These are phyloP conservation scores for Artemisia argyi DNA, from an alignment of 129 eudicot genomes.

Conservation along the genomic window DNA sequence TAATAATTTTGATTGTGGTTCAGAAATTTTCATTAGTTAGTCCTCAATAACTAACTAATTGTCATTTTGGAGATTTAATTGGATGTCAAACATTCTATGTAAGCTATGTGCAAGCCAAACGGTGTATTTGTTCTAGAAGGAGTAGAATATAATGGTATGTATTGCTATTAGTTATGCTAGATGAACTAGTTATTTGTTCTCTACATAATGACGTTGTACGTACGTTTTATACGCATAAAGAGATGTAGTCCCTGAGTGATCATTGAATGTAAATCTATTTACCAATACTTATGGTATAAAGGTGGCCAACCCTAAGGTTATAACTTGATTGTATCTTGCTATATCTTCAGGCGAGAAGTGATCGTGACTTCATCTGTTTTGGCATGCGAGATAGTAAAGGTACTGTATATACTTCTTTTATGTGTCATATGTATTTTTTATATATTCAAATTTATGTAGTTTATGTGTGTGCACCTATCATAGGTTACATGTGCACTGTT, in stretches of 20 bases:
- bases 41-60: background rate
- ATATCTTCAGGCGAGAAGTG: slow-evolving; percentile 73
- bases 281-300: no score
- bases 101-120: background rate
- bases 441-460: slow-evolving; percentile 12
- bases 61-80: background rate
- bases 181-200: no score
- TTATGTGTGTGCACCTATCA: background rate
- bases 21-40: background rate
- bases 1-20: no score
- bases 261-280: no score
- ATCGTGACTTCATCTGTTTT: slow-evolving; percentile 88
- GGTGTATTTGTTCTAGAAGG: no score
- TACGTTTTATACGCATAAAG: no score
- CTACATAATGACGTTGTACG: no score
- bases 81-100: background rate
- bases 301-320: slow-evolving; percentile 4
- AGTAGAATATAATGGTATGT: no score
- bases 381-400: slow-evolving; percentile 85
- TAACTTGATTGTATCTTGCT: slow-evolving; percentile 16
- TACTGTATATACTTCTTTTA: slow-evolving; percentile 23
- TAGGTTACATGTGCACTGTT: slow-evolving; percentile 77
- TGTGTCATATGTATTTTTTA: background rate
- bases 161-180: no score
- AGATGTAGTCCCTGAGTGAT: no score